These are phyloP conservation scores for Friedmanniomyces simplex DNA, from an alignment of 495 filamentous ascomycete genomes.

Conservation along the genomic window DNA sequence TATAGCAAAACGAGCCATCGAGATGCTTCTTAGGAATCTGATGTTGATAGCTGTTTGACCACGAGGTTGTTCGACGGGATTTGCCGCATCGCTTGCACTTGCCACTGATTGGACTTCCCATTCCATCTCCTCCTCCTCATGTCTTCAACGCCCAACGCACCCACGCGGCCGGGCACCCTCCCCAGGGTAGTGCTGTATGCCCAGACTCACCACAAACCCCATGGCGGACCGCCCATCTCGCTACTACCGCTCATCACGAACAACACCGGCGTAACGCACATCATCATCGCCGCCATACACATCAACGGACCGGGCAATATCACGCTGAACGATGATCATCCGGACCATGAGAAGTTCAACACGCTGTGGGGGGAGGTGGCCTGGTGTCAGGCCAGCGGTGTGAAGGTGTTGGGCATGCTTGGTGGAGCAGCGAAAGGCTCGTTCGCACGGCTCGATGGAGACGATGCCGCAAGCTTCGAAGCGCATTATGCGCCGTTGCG, in stretches of 20 bases:
- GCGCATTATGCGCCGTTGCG: constrained; percentile 33
- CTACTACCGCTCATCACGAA: constrained; percentile 37
- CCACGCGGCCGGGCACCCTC: too few relatives aligned
- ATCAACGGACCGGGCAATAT: constrained; percentile 36
- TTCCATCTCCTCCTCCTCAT: too few relatives aligned
- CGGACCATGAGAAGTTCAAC: constrained; percentile 24
- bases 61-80: background rate
- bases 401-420: constrained; percentile 38
- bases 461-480: constrained; percentile 29
- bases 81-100: too few relatives aligned
- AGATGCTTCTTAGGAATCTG: too few relatives aligned
- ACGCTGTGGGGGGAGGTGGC: constrained; percentile 34
- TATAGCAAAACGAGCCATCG: too few relatives aligned
- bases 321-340: constrained; percentile 36
- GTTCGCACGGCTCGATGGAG: constrained; percentile 29
- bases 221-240: constrained; percentile 28
- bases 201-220: constrained; percentile 33
- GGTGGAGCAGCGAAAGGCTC: constrained; percentile 36
- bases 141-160: too few relatives aligned
- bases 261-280: constrained; percentile 36
- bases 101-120: too few relatives aligned
- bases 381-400: constrained; percentile 34
- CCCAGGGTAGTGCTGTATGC: constrained; percentile 35
- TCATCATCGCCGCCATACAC: constrained; percentile 38
- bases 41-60: too few relatives aligned